Percentiles rank a stretch among this genome's conserved stretches.
Conservation (phyloP, 345 rosid species). For the Pistacia integerrima region DNA sequence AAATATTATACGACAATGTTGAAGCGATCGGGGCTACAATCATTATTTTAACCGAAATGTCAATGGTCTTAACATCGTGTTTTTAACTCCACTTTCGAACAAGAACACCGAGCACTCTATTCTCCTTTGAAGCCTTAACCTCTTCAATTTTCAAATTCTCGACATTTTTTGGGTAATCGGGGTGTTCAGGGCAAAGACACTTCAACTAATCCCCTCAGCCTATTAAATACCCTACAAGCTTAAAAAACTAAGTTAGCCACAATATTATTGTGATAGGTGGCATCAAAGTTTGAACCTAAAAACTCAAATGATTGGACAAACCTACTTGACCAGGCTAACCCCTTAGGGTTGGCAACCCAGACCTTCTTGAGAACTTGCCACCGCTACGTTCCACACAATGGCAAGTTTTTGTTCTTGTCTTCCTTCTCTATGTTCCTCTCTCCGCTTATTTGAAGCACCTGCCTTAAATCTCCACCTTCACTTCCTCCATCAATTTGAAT, state of each 20-base stretch:
- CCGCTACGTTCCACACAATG: conserved; percentile 12
- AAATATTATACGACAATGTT: too few relatives aligned
- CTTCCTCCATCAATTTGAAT: conserved; percentile 6
- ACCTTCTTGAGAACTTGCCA: conserved; percentile 20
- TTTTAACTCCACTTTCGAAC: conserved; percentile 9
- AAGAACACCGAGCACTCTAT: conserved; percentile 22
- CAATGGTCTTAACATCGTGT: conserved; percentile 9
- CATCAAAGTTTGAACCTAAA: too few relatives aligned
- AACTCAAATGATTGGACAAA: too few relatives aligned
- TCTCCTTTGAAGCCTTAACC: conserved; percentile 18
- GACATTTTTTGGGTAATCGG: too few relatives aligned
- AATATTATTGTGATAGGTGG: too few relatives aligned
- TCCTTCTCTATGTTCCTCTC: conserved; percentile 21
- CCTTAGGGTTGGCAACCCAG: conserved; percentile 20
- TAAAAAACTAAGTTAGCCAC: too few relatives aligned
- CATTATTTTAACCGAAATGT: conserved; percentile 19
- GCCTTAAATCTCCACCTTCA: conserved; percentile 18
- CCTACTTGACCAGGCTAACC: too few relatives aligned
- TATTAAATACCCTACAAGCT: too few relatives aligned
- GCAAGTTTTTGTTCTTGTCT: conserved; percentile 16
- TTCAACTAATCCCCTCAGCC: too few relatives aligned
- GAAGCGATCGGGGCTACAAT: too few relatives aligned
- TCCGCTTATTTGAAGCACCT: conserved; percentile 21
- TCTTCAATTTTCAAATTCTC: conserved; percentile 12
- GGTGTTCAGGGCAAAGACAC: too few relatives aligned